Base-by-base conservation (phyloP, 768 basidiomycete genomes). In the Cubamyces sp. region DNA sequence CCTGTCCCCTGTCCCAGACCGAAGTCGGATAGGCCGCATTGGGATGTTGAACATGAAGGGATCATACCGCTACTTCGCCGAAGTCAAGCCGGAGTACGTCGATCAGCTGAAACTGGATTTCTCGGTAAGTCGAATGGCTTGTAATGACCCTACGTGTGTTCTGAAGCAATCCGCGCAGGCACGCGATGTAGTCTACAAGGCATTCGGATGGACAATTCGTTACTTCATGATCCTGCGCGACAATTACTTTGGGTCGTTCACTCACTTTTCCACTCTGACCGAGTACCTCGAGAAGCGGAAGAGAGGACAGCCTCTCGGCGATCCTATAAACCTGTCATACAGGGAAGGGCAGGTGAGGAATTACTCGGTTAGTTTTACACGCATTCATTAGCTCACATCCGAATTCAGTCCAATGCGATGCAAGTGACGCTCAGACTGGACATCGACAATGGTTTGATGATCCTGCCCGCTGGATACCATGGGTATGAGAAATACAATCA, bases 171-270 rank as follows among this genome's bases (percentile, higher is more conserved):
- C 15, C 53, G 42, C 37, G 28, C 63, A 92, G 91, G 69, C 76
- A 0, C 69, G 75, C 7, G 80, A 86, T 37, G 70, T 87, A 37
- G 76, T 83, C 9, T 89, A 88, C 76, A 91, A 89, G 71, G 78
- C 81, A 1, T 76, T 94, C 54, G 96, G 94, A 23, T 97, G 96
- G 96, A 87, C 87, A 2, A 83, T 96, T 62, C 86, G 95, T 40
- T 88, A 94, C 70, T 81, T 96, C 66, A 91, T 98, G 86, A 85
- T 89, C 42, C 70, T 97, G 60, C 87, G 90, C 48, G 94, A 96
- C 69, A 98, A 98, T 74, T 98, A 98, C 74, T 86, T 98, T 52
- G 96, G 96, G 12, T 82, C 85, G 5, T 98, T 97, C 74, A 97
- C 94, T 1, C 91, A 96, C 66, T 98, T 96, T 68, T 87, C 88